Percentiles rank a stretch among this genome's conserved stretches.
Conservation (phyloP, 1,284 basidiomycete genomes). For the Stygiomarasmius scandens region DNA sequence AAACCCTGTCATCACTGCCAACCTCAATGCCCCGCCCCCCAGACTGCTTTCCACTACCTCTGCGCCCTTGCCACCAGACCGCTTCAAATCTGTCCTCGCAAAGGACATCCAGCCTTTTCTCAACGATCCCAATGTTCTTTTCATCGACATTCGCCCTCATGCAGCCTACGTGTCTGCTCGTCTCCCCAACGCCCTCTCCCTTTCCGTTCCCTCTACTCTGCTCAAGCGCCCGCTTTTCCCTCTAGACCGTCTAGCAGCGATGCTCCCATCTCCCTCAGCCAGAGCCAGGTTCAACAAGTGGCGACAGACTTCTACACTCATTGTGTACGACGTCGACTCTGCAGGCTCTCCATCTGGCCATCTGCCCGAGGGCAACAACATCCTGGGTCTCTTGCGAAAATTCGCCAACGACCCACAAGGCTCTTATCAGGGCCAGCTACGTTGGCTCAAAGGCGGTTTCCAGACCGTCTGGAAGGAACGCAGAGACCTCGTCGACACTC, state of each 20-base stretch:
- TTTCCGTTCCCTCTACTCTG: conserved; percentile 93
- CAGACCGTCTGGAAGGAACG: conserved; percentile 64
- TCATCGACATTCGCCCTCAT: conserved; percentile 90
- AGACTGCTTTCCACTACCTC: background rate
- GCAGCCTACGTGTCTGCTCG: conserved; percentile 71
- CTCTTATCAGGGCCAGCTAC: conserved; percentile 66
- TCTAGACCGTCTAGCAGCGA: conserved; percentile 70
- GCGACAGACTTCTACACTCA: conserved; percentile 58
- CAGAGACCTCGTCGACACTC: conserved; percentile 53
- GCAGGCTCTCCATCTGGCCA: conserved; percentile 15
- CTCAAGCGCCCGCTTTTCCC: conserved; percentile 88
- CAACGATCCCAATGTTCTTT: conserved; percentile 35
- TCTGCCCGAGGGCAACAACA: conserved; percentile 67
- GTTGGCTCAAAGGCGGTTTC: conserved; percentile 83
- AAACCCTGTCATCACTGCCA: conserved; percentile 5
- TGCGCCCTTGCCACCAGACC: conserved; percentile 2
- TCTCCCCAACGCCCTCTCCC: conserved; percentile 75
- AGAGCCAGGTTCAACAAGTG: conserved; percentile 65
- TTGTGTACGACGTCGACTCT: conserved; percentile 86
- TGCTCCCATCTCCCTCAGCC: conserved; percentile 67
- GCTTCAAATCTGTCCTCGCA: conserved; percentile 9
- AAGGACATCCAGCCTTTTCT: conserved; percentile 18
- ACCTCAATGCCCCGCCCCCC: background rate
- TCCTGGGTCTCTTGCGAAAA: conserved; percentile 83
- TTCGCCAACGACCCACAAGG: conserved; percentile 56